Percentiles rank a stretch among this genome's conserved stretches.
phyloP scores from a whole-genome alignment of 2,329 filamentous ascomycete species.

The Davidsoniella australis region DNA sequence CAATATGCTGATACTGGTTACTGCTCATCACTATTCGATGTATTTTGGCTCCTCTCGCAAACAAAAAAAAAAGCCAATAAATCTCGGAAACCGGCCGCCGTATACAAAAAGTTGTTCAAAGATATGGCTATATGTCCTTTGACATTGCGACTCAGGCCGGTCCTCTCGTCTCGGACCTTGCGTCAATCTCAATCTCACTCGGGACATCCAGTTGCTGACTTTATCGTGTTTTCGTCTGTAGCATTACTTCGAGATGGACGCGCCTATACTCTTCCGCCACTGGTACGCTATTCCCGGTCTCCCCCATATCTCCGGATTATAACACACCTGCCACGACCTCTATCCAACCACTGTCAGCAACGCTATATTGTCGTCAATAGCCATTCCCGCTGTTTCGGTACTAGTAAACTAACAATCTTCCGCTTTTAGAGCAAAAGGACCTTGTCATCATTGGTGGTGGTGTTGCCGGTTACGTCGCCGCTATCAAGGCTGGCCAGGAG shows the following conservation, averaged over 20 bases:
- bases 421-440: slow-evolving; percentile 68
- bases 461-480: slow-evolving; percentile 95
- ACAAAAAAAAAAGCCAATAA: background rate
- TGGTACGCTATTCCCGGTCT: slow-evolving; percentile 26
- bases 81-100: background rate
- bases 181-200: background rate
- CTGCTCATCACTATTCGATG: background rate
- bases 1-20: background rate
- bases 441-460: slow-evolving; percentile 95
- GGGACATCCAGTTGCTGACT: slow-evolving; percentile 1
- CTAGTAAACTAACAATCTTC: slow-evolving; percentile 21
- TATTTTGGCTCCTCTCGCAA: background rate
- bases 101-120: too few species aligned
- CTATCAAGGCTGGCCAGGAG: slow-evolving; percentile 96
- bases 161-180: background rate
- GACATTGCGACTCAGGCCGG: too few species aligned
- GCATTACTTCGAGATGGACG: slow-evolving; percentile 29
- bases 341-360: background rate
- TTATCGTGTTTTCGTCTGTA: background rate
- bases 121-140: too few species aligned
- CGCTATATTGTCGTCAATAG: background rate
- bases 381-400: background rate
- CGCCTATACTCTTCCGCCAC: slow-evolving; percentile 41
- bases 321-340: background rate
- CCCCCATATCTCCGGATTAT: background rate